A percentile compares a stretch with the other conserved stretches of the same genome.
Conservation (phyloP, 306 rosid genomes). For the Cucumis cinereus region DNA sequence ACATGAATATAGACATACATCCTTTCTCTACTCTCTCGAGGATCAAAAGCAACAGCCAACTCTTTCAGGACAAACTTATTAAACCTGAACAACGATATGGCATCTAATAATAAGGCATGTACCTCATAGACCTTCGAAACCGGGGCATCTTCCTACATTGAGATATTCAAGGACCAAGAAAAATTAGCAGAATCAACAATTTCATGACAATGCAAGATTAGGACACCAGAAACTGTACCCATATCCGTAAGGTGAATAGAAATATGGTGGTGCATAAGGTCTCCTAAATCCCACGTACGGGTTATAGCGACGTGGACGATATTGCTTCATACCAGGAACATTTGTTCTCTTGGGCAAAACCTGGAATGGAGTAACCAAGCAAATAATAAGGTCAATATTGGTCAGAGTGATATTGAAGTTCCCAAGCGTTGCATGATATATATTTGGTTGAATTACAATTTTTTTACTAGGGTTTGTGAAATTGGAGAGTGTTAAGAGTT, state of each 20-base stretch:
- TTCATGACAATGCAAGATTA: not conserved
- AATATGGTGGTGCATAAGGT: constrained; percentile 69
- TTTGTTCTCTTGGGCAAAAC: constrained; percentile 88
- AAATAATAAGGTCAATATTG: not conserved
- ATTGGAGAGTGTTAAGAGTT: too few relatives aligned
- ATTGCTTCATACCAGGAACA: constrained; percentile 97
- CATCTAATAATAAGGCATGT: constrained; percentile 71
- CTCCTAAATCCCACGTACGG: constrained; percentile 66
- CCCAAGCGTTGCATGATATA: not conserved
- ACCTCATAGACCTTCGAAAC: constrained; percentile 59
- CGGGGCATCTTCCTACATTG: constrained; percentile 72
- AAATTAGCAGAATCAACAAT: not conserved
- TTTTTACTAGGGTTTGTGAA: too few relatives aligned
- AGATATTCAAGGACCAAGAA: not conserved
- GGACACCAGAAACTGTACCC: constrained; percentile 39
- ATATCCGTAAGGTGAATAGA: constrained; percentile 69
- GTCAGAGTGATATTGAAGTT: not conserved
- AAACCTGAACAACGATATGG: not conserved
- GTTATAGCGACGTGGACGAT: constrained; percentile 58
- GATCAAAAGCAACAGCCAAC: not conserved
- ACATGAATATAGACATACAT: not conserved
- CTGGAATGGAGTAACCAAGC: constrained; percentile 20
- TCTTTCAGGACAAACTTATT: not conserved
- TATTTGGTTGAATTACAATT: not conserved
- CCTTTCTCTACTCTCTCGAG: not conserved